Evolutionary conservation across 148 eudicot species (phyloP).

Genomic region (Silene uniflora): DNA sequence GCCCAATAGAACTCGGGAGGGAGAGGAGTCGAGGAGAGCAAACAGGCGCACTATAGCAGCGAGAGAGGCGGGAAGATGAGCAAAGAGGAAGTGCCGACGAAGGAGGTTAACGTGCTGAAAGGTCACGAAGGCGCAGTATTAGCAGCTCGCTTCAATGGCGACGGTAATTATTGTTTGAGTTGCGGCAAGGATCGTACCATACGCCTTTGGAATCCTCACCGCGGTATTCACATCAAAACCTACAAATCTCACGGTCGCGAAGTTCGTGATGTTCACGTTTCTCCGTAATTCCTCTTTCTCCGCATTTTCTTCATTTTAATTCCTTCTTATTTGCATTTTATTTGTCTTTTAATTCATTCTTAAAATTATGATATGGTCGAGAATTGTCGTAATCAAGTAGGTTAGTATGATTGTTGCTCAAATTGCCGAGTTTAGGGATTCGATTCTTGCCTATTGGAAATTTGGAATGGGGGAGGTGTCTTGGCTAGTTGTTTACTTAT

Average conservation of each 20-base stretch:
- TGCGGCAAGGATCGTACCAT: conserved; percentile 89
- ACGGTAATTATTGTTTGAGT: conserved; percentile 79
- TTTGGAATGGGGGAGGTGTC: too few relatives aligned
- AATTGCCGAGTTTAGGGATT: too few relatives aligned
- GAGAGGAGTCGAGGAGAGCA: too few relatives aligned
- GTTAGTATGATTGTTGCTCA: too few relatives aligned
- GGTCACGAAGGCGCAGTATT: conserved; percentile 91
- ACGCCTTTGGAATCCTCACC: conserved; percentile 99
- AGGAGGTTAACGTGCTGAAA: conserved; percentile 53
- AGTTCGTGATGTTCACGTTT: conserved; percentile 86
- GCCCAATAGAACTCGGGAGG: too few relatives aligned
- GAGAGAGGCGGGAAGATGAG: conserved; percentile 28
- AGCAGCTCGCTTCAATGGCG: conserved; percentile 73
- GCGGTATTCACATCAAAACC: conserved; percentile 85
- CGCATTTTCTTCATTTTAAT: not conserved
- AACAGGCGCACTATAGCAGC: not conserved
- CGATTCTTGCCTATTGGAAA: too few relatives aligned
- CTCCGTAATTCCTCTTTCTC: conserved; percentile 30
- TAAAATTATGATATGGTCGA: too few relatives aligned
- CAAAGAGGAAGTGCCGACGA: conserved; percentile 43
- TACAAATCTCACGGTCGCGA: conserved; percentile 92
- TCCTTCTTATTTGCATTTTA: not conserved
- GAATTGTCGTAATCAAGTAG: too few relatives aligned
- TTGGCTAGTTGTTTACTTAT: too few relatives aligned
- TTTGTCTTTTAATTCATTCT: too few relatives aligned